Percentiles rank a stretch among this genome's conserved stretches.
Evolutionary conservation across 2,329 filamentous ascomycete species (phyloP).

Genomic region (Microsporum ferrugineum): DNA sequence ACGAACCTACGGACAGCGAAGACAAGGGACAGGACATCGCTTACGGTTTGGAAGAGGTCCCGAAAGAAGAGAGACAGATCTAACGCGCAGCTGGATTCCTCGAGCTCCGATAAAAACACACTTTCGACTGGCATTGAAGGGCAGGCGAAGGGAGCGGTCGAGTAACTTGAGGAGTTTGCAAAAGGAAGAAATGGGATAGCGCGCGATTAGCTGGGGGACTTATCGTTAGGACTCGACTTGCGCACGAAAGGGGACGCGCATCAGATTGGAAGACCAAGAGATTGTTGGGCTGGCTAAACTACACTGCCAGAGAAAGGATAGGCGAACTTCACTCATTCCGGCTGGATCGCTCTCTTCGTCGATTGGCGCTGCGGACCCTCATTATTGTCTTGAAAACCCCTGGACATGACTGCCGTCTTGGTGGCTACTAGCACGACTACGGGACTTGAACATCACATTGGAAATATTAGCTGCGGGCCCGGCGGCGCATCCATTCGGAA

Average conservation of each 20-base stretch:
- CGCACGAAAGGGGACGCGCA: not conserved
- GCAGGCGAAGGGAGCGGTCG: not conserved
- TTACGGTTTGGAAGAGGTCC: not conserved
- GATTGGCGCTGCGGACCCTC: not conserved
- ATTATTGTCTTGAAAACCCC: not conserved
- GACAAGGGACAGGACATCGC: not conserved
- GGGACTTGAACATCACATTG: conserved; percentile 5
- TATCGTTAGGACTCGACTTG: not conserved
- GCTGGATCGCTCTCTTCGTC: not conserved
- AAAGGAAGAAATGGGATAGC: not conserved
- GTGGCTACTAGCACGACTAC: conserved; percentile 9
- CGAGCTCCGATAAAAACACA: not conserved
- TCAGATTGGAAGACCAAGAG: not conserved
- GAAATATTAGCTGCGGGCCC: conserved; percentile 7
- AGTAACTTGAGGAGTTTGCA: not conserved
- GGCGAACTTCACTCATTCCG: not conserved
- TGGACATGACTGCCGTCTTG: conserved; percentile 15
- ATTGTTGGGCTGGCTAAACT: not conserved
- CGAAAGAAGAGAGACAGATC: not conserved
- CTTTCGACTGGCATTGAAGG: not conserved
- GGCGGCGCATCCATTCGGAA: conserved; percentile 1
- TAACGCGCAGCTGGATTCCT: not conserved
- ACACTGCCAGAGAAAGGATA: not conserved
- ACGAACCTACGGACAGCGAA: not conserved
- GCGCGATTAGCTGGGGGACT: not conserved